A percentile compares a stretch with the other conserved stretches of the same genome.
Evolutionary conservation across 306 rosid genomes (phyloP).

Genomic region (Inga leiocalycina): DNA sequence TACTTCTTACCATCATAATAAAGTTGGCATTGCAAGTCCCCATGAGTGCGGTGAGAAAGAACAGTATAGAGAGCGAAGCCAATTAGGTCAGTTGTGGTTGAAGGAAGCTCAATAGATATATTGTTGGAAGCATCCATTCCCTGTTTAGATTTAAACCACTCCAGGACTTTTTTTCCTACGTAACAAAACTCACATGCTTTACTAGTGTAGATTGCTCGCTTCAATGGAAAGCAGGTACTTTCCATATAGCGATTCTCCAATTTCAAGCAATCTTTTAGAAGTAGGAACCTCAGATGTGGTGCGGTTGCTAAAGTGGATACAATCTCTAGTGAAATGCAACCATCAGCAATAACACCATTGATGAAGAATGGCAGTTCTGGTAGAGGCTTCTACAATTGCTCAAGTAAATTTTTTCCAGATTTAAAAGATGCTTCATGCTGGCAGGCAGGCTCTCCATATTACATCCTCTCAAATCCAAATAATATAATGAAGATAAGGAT

Average conservation of each 20-base stretch:
- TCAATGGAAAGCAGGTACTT: not conserved
- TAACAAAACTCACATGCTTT: not conserved
- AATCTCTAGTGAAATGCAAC: not conserved
- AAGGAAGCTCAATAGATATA: not conserved
- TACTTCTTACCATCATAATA: not conserved
- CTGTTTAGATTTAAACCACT: not conserved
- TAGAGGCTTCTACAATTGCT: not conserved
- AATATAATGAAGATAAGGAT: not conserved
- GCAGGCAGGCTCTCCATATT: not conserved
- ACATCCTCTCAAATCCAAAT: not conserved
- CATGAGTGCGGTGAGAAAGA: not conserved
- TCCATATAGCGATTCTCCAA: not conserved
- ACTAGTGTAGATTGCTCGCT: not conserved
- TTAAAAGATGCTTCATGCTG: not conserved
- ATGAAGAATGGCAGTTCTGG: not conserved
- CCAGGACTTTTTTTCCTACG: slow-evolving; percentile 12
- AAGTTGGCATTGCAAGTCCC: not conserved
- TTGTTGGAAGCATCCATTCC: not conserved
- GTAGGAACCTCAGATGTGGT: not conserved
- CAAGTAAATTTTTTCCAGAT: not conserved
- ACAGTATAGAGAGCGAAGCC: slow-evolving; percentile 17
- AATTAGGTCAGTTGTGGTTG: not conserved
- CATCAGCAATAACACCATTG: accelerated
- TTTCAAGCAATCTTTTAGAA: not conserved
- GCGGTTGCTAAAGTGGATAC: not conserved